Percentiles rank a stretch among this genome's conserved stretches.
phyloP scores from a whole-genome alignment of 2,329 filamentous ascomycete species.

The Fusarium piperis region DNA sequence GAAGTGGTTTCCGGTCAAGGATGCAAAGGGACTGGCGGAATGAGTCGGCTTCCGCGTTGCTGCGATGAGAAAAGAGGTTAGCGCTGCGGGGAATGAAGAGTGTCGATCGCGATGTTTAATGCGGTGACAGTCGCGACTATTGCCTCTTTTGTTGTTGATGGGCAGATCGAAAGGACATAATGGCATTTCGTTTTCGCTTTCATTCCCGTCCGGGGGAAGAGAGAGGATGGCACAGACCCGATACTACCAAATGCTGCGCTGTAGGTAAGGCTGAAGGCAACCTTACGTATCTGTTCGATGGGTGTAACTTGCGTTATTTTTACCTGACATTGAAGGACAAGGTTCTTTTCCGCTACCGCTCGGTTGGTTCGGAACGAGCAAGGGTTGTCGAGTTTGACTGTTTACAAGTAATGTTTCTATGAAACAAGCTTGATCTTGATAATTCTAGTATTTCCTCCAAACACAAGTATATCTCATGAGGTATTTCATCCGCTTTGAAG shows the following conservation, averaged over 20 bases:
- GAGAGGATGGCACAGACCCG: background rate
- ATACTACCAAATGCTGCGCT: background rate
- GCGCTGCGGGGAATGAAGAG: background rate
- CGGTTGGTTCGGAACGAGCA: background rate
- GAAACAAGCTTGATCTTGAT: background rate
- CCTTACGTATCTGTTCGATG: background rate
- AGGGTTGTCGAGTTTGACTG: background rate
- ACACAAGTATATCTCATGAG: background rate
- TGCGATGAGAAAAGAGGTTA: background rate
- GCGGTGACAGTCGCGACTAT: slow-evolving; percentile 7
- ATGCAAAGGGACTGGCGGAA: background rate
- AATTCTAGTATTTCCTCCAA: background rate
- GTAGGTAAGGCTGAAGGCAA: background rate
- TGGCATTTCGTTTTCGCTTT: background rate
- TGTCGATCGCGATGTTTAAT: background rate
- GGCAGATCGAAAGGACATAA: background rate
- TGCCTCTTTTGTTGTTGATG: slow-evolving; percentile 7
- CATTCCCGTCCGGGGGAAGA: background rate
- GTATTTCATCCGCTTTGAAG: background rate
- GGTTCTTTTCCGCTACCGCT: background rate
- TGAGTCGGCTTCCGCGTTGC: background rate
- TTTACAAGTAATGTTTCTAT: background rate
- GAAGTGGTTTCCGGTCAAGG: slow-evolving; percentile 23
- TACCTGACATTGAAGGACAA: background rate
- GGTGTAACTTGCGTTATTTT: background rate